These are phyloP conservation scores for Teratosphaeria pseudoeucalypti DNA, from an alignment of 2,329 filamentous ascomycete genomes.

Conservation along the genomic window DNA sequence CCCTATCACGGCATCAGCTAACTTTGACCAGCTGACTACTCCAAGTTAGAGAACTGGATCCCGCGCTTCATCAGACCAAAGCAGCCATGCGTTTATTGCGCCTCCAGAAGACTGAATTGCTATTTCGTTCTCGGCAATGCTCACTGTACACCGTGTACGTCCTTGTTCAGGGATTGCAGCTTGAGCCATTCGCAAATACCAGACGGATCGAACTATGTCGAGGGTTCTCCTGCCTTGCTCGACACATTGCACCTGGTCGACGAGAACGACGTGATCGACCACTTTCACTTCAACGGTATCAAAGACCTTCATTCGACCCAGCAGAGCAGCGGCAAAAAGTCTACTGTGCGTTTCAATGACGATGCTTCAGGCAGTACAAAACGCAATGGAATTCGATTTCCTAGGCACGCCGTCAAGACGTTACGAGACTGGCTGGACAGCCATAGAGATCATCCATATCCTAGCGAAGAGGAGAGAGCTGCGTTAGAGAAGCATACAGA, in stretches of 20 bases:
- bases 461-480: slow-evolving; percentile 77
- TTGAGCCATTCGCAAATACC: slow-evolving; percentile 27
- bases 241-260: slow-evolving; percentile 39
- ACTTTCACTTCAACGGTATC: slow-evolving; percentile 25
- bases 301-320: slow-evolving; percentile 17
- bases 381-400: slow-evolving; percentile 60
- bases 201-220: slow-evolving; percentile 17
- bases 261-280: slow-evolving; percentile 29
- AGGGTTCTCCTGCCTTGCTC: slow-evolving; percentile 26
- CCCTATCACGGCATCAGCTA: not conserved
- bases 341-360: slow-evolving; percentile 11
- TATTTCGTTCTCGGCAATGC: slow-evolving; percentile 31
- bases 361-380: slow-evolving; percentile 25
- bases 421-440: slow-evolving; percentile 76
- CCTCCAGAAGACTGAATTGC: slow-evolving; percentile 36
- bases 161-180: slow-evolving; percentile 39
- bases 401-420: slow-evolving; percentile 66
- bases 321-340: slow-evolving; percentile 7
- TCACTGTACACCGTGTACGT: slow-evolving; percentile 37
- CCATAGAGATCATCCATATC: slow-evolving; percentile 75
- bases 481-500: slow-evolving; percentile 68
- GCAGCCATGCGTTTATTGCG: slow-evolving; percentile 37
- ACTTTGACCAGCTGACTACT: slow-evolving; percentile 5
- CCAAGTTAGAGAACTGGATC: slow-evolving; percentile 27
- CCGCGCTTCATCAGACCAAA: slow-evolving; percentile 37